Conservation (phyloP, 768 basidiomycete species). For the Pulveroboletus sp. region DNA sequence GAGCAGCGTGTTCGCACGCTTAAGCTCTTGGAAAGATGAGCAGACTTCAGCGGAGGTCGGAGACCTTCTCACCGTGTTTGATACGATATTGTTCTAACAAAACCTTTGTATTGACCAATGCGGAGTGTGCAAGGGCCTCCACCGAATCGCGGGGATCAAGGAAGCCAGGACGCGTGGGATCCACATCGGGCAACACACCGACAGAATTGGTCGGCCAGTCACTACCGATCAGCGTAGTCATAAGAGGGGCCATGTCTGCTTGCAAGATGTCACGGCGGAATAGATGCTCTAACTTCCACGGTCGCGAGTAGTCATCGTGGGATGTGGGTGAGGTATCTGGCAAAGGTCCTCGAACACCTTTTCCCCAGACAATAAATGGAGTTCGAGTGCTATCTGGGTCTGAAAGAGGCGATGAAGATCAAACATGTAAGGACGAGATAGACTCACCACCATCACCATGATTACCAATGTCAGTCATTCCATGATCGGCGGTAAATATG, state of each 20-base stretch:
- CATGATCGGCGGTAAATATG: conserved; percentile 85
- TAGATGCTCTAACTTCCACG: conserved; percentile 58
- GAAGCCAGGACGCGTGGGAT: conserved; percentile 57
- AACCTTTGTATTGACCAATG: conserved; percentile 63
- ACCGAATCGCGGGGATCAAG: conserved; percentile 45
- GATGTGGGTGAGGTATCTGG: conserved; percentile 51
- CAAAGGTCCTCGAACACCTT: conserved; percentile 65
- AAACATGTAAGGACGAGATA: neutral
- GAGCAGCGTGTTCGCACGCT: conserved; percentile 50
- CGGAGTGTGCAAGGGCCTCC: conserved; percentile 46
- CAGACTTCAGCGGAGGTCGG: neutral
- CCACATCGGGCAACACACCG: conserved; percentile 73
- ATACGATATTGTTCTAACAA: conserved; percentile 73
- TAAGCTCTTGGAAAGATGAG: conserved; percentile 46
- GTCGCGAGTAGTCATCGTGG: conserved; percentile 64
- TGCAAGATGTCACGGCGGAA: conserved; percentile 75
- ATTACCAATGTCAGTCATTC: conserved; percentile 84
- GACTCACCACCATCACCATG: conserved; percentile 77
- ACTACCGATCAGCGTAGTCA: conserved; percentile 68
- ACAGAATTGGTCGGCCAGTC: conserved; percentile 81
- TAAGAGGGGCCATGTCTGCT: conserved; percentile 75
- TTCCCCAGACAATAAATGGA: conserved; percentile 78
- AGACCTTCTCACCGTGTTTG: conserved; percentile 57
- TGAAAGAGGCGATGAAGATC: conserved; percentile 25
- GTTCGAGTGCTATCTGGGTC: conserved; percentile 87